Base-by-base conservation (phyloP, 78 protist genomes). In the Tieghemostelium lacteum region DNA sequence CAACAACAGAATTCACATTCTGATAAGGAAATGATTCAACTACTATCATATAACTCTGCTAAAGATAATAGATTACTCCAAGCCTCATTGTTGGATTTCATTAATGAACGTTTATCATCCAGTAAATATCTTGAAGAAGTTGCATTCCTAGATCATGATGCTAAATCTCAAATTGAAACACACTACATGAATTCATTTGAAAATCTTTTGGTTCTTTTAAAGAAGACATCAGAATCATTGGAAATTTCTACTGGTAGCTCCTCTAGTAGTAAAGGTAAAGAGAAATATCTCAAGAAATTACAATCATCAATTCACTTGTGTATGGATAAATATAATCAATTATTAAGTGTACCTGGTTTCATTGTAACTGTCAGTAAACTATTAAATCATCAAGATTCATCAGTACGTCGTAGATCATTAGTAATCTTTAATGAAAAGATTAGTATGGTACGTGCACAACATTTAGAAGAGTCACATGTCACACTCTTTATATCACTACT, bases 391-490 rank as follows among this genome's bases (percentile, higher is more conserved):
- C 6, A 39, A n/a, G 88, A 86, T 62, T 40, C 54, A n/a, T 45
- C 65, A 29, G 73, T 86, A 26, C 95, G 93, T 40, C 92, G 93
- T 60, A 61, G 83, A 29, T 57, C 88, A 40, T 36, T 93, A 34
- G 75, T 61, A 24, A 52, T 93, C 42, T 76, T 93, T 17, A 85
- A 71, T 50, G 87, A 89, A 26, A 85, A 89, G 83, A 71, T 89
- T 45, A 77, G 72, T 33, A 36, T 69, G 29, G 16, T 66, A 3
- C 65, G 57, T 28, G 58, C 34, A 17, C 26, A 65, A 14, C 37
- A 66, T 7, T 33, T 39, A 3, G 29, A 34, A 57, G 88, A 80
- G 19, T 36, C 65, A 26, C n/a, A n/a, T n/a, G 73, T 80, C 1
- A 19, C 50, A 1, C 71, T 42, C 29, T 80, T 80, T 60, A 60